These are phyloP conservation scores for Arthroderma sp. DNA, from an alignment of 2,329 filamentous ascomycete species.

Conservation along the genomic window DNA sequence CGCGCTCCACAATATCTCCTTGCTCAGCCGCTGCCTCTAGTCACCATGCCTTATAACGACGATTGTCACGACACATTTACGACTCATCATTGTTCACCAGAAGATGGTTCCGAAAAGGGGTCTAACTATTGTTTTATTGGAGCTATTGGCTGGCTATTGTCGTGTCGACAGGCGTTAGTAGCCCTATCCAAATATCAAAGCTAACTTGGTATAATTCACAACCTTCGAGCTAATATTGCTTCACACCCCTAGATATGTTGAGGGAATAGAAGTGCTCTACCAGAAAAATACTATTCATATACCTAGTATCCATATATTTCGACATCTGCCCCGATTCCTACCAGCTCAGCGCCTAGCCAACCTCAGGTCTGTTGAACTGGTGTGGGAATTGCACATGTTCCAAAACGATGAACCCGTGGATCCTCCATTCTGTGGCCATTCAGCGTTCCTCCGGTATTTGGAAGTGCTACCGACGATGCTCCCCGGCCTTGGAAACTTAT, in stretches of 20 bases:
- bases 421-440: neutral
- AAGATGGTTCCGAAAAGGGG: neutral
- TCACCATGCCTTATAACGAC: neutral
- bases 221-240: neutral
- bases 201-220: neutral
- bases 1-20: neutral
- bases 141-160: conserved; percentile 23
- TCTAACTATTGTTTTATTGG: conserved; percentile 16
- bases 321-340: neutral
- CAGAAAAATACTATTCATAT: conserved; percentile 16
- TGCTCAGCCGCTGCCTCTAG: neutral
- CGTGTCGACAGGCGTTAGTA: conserved; percentile 23
- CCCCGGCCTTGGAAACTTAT: no score
- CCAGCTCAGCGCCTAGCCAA: neutral
- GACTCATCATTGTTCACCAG: neutral
- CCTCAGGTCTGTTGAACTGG: neutral
- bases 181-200: neutral
- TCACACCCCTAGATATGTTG: conserved; percentile 1
- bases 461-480: no score
- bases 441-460: neutral
- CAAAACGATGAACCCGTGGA: neutral
- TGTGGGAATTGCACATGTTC: neutral
- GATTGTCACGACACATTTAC: neutral
- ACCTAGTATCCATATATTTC: neutral
- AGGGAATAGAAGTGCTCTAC: conserved; percentile 24